Percentiles rank a stretch among this genome's conserved stretches.
Conservation (phyloP, 768 basidiomycete genomes). For the Amanita rimosa region DNA sequence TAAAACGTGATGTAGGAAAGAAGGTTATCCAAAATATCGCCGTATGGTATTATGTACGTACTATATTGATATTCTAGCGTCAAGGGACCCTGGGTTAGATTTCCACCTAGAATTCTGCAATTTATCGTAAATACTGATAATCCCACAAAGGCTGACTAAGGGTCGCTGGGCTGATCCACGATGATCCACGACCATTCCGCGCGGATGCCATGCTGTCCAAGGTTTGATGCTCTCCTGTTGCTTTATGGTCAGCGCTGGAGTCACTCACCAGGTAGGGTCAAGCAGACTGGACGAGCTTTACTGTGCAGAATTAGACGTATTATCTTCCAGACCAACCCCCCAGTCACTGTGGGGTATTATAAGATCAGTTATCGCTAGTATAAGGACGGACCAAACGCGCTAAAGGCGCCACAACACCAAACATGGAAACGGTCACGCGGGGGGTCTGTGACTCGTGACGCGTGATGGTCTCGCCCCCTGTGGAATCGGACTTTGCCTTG, state of each 20-base stretch:
- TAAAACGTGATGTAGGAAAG: constrained; percentile 1
- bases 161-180: not conserved
- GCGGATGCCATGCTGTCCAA: constrained; percentile 1
- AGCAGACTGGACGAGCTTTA: not conserved
- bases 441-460: not conserved
- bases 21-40: constrained; percentile 7
- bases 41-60: constrained; percentile 5
- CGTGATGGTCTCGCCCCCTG: not conserved
- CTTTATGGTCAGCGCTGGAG: not conserved
- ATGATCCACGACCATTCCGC: constrained; percentile 3
- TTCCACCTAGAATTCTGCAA: not conserved
- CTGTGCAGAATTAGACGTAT: not conserved
- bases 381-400: too few species aligned
- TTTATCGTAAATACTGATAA: not conserved
- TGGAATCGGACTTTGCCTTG: not conserved
- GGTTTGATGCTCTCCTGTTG: not conserved
- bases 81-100: not conserved
- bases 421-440: not conserved
- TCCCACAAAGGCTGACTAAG: not conserved
- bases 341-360: not conserved
- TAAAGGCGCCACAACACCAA: too few species aligned
- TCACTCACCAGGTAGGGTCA: too few species aligned
- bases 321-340: not conserved
- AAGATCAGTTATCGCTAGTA: not conserved
- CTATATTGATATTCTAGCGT: not conserved